Conservation (phyloP, 345 rosid genomes). For the Abelmoschus esculentus region DNA sequence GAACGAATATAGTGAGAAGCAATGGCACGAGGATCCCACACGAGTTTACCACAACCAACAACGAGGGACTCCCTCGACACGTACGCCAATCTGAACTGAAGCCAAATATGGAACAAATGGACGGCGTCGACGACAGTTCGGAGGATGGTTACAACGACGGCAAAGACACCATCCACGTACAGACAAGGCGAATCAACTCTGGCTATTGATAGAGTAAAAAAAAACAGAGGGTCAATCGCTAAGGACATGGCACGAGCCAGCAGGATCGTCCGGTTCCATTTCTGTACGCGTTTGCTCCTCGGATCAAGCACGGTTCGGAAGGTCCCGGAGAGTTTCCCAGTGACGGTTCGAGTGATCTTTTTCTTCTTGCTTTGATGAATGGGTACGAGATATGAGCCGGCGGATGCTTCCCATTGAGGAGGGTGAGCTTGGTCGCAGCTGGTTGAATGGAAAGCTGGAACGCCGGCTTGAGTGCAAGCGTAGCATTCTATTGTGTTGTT, state of each 20-base stretch:
- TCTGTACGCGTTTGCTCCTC: constrained; percentile 37
- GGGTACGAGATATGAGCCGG: constrained; percentile 85
- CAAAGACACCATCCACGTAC: constrained; percentile 38
- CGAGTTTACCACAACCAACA: constrained; percentile 55
- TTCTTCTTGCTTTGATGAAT: constrained; percentile 33
- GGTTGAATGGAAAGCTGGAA: constrained; percentile 86
- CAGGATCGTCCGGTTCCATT: constrained; percentile 40
- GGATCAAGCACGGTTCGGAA: constrained; percentile 46
- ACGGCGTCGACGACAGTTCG: constrained; percentile 42
- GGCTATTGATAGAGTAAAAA: constrained; percentile 34
- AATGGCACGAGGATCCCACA: constrained; percentile 60
- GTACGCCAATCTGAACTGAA: constrained; percentile 57
- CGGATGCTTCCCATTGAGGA: constrained; percentile 92
- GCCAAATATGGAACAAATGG: constrained; percentile 43
- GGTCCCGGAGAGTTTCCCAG: constrained; percentile 22
- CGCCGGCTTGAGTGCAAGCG: constrained; percentile 90
- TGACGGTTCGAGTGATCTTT: neutral
- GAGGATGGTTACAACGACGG: constrained; percentile 27
- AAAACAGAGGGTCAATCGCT: constrained; percentile 54
- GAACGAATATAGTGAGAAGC: constrained; percentile 43
- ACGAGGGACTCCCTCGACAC: constrained; percentile 52
- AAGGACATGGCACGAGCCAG: constrained; percentile 45
- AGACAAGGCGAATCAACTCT: constrained; percentile 38
- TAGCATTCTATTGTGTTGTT: constrained; percentile 15
- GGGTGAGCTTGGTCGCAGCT: constrained; percentile 84